Percentiles rank a stretch among this genome's conserved stretches.
These are phyloP conservation scores for Pleurostoma richardsiae DNA, from an alignment of 2,329 filamentous ascomycete genomes.

Conservation along the genomic window DNA sequence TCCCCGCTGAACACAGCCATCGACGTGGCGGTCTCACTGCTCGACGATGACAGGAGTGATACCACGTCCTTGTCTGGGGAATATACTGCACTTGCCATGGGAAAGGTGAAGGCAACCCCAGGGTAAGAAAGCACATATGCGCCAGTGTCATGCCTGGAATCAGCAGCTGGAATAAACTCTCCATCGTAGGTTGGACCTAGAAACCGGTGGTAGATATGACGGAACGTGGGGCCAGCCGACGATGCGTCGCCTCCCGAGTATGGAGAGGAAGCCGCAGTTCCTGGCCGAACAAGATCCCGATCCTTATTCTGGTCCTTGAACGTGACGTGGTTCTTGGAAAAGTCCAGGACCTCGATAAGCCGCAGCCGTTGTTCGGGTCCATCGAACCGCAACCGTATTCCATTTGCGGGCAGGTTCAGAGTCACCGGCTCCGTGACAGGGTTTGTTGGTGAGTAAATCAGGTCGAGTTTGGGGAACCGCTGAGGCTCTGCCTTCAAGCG, in stretches of 20 bases:
- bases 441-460: conserved; percentile 70
- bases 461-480: conserved; percentile 75
- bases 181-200: conserved; percentile 91
- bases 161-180: conserved; percentile 71
- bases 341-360: conserved; percentile 86
- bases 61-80: conserved; percentile 77
- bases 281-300: conserved; percentile 69
- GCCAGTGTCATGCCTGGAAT: conserved; percentile 51
- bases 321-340: conserved; percentile 75
- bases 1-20: conserved; percentile 90
- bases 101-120: conserved; percentile 89
- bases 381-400: conserved; percentile 86
- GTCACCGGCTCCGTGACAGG: conserved; percentile 74
- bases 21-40: conserved; percentile 70
- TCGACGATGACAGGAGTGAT: conserved; percentile 73
- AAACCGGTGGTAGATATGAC: conserved; percentile 88
- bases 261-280: conserved; percentile 25
- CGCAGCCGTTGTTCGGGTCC: conserved; percentile 87
- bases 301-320: conserved; percentile 66
- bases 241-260: conserved; percentile 14
- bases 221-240: conserved; percentile 67
- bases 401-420: conserved; percentile 75
- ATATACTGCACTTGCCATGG: conserved; percentile 69
- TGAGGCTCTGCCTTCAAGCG: conserved; percentile 84
- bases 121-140: conserved; percentile 92